Conservation (phyloP, 768 basidiomycete genomes). For the Agrocybe pediades region DNA sequence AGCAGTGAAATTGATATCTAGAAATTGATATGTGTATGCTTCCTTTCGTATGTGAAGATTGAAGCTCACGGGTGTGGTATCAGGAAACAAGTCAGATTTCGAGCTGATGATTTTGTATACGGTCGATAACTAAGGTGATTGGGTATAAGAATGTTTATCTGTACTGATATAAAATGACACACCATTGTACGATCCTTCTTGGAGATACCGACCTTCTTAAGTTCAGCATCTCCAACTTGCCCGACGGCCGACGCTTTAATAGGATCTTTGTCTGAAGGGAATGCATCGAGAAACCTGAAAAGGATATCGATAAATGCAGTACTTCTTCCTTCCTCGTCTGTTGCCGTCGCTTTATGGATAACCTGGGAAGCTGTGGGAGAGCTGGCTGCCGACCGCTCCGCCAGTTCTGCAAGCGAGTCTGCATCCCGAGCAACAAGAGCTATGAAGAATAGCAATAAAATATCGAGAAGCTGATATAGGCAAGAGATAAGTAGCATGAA, state of each 20-base stretch:
- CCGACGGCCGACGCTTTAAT: constrained; percentile 38
- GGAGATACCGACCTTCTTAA: constrained; percentile 53
- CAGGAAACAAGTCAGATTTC: constrained; percentile 37
- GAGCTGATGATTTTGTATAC: constrained; percentile 35
- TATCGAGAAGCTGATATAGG: constrained; percentile 58
- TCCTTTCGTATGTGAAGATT: background rate
- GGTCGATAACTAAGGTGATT: constrained; percentile 30
- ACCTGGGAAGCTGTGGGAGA: constrained; percentile 11
- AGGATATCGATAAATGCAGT: constrained; percentile 41
- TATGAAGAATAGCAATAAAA: constrained; percentile 60
- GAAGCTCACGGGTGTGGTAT: constrained; percentile 32
- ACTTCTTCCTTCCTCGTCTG: constrained; percentile 1
- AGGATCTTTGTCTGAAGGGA: constrained; percentile 43
- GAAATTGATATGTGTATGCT: background rate
- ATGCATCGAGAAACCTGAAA: constrained; percentile 39
- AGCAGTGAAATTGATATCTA: constrained; percentile 61
- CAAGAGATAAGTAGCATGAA: background rate
- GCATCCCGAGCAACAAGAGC: constrained; percentile 64
- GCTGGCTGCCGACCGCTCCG: constrained; percentile 26
- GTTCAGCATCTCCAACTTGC: constrained; percentile 34
- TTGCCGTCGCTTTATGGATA: constrained; percentile 10
- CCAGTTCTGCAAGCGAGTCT: constrained; percentile 56
- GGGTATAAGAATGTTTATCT: constrained; percentile 1
- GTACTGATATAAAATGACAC: constrained; percentile 19
- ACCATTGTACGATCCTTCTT: constrained; percentile 63